Base-by-base conservation (phyloP, 805 yeast genomes). In the Suhomyces tanzawaensis region DNA sequence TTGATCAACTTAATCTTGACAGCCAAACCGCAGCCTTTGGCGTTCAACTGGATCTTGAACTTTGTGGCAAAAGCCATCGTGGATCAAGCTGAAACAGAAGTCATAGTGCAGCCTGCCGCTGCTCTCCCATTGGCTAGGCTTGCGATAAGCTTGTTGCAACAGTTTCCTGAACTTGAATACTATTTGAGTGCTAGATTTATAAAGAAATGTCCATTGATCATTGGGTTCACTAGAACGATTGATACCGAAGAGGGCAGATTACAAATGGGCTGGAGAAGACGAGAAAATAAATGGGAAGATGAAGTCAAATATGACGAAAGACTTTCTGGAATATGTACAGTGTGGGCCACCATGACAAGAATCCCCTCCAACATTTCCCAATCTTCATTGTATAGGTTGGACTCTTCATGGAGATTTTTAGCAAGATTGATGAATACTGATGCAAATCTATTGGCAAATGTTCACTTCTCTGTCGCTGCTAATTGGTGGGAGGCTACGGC, bases 401-500 rank as follows among this genome's bases (percentile, higher is more conserved):
- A 47, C 7, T 54, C 66, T 12, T 55, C 65, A 8, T 91, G 98
- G 98, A 63, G 51, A 22, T 73, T 87, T 56, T 47, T 84, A n/a
- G 82, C 96, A 0, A 66, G 97, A 30, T 58, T 78, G 35, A 66
- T 85, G 29, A 89, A 93, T 60, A 63, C 73, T 0, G 74, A 79
- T 1, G 23, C 53, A 3, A 64, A 65, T 0, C 56, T 74, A 11
- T 53, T 89, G 9, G 66, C 78, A 0, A 82, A 86, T 46, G 74
- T 83, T 1, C 95, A 90, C 56, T 90, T 72, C 53, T 69, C 79
- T 0, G 76, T 83, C 2, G 72, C 81, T 3, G 82, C 87, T 2
- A 77, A 84, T 23, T 90, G 97, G 97, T 88, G 97, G 95, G 98
- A 93, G 47, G 79, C 89, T 4, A 71, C 83, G 34, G 90, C 85